A percentile compares a stretch with the other conserved stretches of the same genome.
Conservation (phyloP, 139 green algal genomes). For the Deuterostichococcus epilithicus region DNA sequence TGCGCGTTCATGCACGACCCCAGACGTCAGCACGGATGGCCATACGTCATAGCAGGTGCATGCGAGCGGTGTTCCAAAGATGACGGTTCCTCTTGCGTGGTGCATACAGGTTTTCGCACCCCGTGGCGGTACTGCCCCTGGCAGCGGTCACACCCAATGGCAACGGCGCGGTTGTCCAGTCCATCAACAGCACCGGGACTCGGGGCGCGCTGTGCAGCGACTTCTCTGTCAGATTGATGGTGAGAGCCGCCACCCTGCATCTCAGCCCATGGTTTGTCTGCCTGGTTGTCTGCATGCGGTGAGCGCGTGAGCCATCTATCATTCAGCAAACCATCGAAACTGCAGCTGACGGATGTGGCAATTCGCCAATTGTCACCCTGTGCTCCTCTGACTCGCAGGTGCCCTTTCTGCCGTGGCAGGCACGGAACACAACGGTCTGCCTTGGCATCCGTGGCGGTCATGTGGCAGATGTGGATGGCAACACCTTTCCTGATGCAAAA, state of each 20-base stretch:
- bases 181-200: neutral
- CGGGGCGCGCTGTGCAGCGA: slow-evolving; percentile 16
- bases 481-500: slow-evolving; percentile 14
- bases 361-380: too few species aligned
- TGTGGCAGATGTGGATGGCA: slow-evolving; percentile 19
- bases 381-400: neutral
- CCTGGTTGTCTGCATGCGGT: too few species aligned
- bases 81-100: neutral
- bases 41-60: neutral
- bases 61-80: neutral
- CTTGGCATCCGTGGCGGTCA: slow-evolving; percentile 7
- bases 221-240: slow-evolving; percentile 10
- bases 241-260: too few species aligned
- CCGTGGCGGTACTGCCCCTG: slow-evolving; percentile 6
- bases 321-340: too few species aligned
- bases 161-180: slow-evolving; percentile 8
- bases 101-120: slow-evolving; percentile 27
- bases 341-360: too few species aligned
- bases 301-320: too few species aligned
- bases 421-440: slow-evolving; percentile 13
- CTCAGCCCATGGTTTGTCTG: too few species aligned
- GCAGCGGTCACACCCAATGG: slow-evolving; percentile 18
- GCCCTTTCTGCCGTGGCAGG: slow-evolving; percentile 20
- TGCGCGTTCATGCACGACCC: slow-evolving; percentile 3
- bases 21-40: neutral